These are phyloP conservation scores for Phytophthora podocarpi DNA, from an alignment of 352 stramenopile species.

Conservation along the genomic window DNA sequence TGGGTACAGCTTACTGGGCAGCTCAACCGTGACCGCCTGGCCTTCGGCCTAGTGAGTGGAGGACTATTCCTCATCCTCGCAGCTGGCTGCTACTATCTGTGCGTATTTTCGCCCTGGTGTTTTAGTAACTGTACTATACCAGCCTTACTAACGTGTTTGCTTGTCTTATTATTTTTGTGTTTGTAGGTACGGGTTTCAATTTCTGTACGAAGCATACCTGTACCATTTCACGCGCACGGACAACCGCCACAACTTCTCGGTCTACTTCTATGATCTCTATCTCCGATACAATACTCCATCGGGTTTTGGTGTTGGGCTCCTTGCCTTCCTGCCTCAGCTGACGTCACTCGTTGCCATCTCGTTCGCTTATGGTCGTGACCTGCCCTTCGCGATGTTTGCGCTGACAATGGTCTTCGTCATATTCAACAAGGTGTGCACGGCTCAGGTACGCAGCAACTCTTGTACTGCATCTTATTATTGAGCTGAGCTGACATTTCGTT, in stretches of 20 bases:
- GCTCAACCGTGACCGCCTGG: constrained; percentile 75
- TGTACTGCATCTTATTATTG: neutral
- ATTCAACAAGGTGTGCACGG: constrained; percentile 96
- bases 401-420: constrained; percentile 99
- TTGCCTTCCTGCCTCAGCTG: constrained; percentile 88
- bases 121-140: neutral
- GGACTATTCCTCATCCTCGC: constrained; percentile 87
- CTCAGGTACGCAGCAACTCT: constrained; percentile 55
- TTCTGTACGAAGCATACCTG: constrained; percentile 96
- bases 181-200: constrained; percentile 89
- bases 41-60: constrained; percentile 91
- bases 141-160: neutral
- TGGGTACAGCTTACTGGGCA: constrained; percentile 54
- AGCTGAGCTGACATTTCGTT: constrained; percentile 11
- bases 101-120: constrained; percentile 23
- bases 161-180: neutral
- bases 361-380: constrained; percentile 72
- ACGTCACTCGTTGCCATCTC: constrained; percentile 78
- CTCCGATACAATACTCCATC: constrained; percentile 89
- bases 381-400: constrained; percentile 95
- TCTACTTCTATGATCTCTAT: constrained; percentile 99
- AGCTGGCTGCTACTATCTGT: constrained; percentile 86
- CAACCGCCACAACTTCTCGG: constrained; percentile 99
- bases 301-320: constrained; percentile 75
- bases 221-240: constrained; percentile 98